Evolutionary conservation across 257 asterid species (phyloP).

Genomic region (Agastache rugosa): DNA sequence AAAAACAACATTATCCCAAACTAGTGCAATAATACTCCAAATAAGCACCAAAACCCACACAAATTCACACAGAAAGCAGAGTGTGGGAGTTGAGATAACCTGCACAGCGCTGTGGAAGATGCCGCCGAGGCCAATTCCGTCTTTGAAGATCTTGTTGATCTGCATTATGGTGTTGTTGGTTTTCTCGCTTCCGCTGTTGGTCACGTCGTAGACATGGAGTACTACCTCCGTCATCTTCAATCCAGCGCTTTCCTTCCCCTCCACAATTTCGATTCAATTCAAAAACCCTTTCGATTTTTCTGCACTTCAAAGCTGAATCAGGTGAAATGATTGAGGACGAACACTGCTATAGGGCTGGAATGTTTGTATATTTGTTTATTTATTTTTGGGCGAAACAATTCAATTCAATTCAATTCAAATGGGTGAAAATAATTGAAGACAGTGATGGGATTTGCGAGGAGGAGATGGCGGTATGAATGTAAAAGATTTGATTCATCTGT

Average conservation of each 20-base stretch:
- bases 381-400: background rate
- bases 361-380: background rate
- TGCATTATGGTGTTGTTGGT: conserved; percentile 87
- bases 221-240: conserved; percentile 48
- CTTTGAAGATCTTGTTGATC: conserved; percentile 94
- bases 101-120: conserved; percentile 96
- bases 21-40: background rate
- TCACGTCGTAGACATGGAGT: conserved; percentile 82
- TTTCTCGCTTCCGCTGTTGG: conserved; percentile 83
- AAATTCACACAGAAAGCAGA: conserved; percentile 12
- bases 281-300: conserved; percentile 33
- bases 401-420: conserved; percentile 26
- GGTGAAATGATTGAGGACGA: conserved; percentile 22
- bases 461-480: conserved; percentile 26
- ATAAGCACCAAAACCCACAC: conserved; percentile 19
- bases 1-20: conserved; percentile 12
- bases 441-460: conserved; percentile 25
- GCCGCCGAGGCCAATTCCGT: conserved; percentile 94
- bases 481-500: conserved; percentile 17
- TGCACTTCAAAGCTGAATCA: conserved; percentile 15
- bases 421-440: conserved; percentile 15
- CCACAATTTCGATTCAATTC: conserved; percentile 32
- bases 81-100: conserved; percentile 42
- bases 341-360: conserved; percentile 13
- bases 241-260: background rate